Base-by-base conservation (phyloP, 306 rosid genomes). In the Cotoneaster glaucophyllus region DNA sequence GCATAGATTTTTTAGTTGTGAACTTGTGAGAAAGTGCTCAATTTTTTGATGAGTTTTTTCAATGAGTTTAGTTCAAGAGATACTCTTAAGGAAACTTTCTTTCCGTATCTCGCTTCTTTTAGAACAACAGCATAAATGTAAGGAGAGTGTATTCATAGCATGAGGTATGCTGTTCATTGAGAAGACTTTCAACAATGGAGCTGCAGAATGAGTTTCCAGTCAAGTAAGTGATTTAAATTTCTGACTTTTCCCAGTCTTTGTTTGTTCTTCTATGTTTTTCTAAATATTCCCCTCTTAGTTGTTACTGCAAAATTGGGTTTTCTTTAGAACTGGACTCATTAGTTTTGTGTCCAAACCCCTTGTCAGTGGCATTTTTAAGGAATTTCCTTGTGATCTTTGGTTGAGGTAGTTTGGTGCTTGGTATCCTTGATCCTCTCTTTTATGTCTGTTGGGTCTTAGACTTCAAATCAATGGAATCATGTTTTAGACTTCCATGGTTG, bases 141-240 rank as follows among this genome's bases (percentile, higher is more conserved):
- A 73, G 76, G 41, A 25, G 41, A 58, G 56, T 15, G 13, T 39
- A 73, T 48, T 41, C 57, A 25, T 73, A 57, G 43, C 43, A 18
- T 59, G 77, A 39, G 57, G 37, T 73, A 73, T 73, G 77, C 77
- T 58, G 68, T 59, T 41, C 77, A 25, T 59, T 73, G 67, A 6
- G 77, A 73, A 59, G 77, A 26, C 54, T 24, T 18, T 73, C 68
- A 25, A 58, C 68, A 17, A 39, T 58, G 77, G 68, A 73, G 77
- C 77, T 39, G 68, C 68, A 26, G 13, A 44, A 59, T 39, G 39
- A 43, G 64, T 73, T 58, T 73, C 67, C 54, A 21, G 68, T 73
- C 77, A 73, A 73, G 77, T 73, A 73, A 73, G 77, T 73, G 56
- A 73, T 39, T 39, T 41, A 28, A 58, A 15, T 59, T 73, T 28